phyloP scores from a whole-genome alignment of 257 asterid genomes.

The Phtheirospermum japonicum region DNA sequence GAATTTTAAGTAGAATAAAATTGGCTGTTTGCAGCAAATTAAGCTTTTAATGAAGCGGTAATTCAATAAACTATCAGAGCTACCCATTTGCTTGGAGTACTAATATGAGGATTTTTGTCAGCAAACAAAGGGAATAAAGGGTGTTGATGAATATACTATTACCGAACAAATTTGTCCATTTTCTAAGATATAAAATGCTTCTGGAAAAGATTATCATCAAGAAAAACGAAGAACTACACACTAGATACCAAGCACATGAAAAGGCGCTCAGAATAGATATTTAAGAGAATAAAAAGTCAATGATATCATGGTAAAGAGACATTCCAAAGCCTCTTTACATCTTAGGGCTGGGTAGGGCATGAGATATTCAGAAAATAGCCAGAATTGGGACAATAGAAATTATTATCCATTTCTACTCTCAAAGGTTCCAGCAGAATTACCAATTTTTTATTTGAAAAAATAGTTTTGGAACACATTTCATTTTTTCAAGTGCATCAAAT shows the following conservation, averaged over 20 bases:
- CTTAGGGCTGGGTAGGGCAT: constrained; percentile 12
- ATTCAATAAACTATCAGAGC: background rate
- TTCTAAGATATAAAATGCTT: no score
- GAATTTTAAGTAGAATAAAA: background rate
- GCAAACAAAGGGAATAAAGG: constrained; percentile 5
- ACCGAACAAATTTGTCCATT: no score
- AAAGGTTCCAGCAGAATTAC: constrained; percentile 12
- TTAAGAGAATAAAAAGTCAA: background rate
- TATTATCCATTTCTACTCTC: constrained; percentile 9
- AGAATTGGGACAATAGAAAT: background rate
- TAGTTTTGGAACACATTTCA: background rate
- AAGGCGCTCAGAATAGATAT: background rate
- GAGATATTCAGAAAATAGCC: constrained; percentile 7
- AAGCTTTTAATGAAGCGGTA: background rate
- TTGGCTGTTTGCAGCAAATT: background rate
- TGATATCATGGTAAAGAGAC: background rate
- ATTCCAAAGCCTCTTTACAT: constrained; percentile 7
- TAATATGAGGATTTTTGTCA: background rate
- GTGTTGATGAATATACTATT: no score
- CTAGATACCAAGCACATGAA: background rate
- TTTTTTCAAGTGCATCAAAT: constrained; percentile 10
- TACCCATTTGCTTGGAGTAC: background rate
- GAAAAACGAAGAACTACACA: background rate
- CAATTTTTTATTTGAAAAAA: background rate
- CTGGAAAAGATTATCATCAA: no score